Evolutionary conservation across 805 yeast species (phyloP), one percentile per base, ranked within the genome.

Genomic region (Metschnikowia gruessii): DNA sequence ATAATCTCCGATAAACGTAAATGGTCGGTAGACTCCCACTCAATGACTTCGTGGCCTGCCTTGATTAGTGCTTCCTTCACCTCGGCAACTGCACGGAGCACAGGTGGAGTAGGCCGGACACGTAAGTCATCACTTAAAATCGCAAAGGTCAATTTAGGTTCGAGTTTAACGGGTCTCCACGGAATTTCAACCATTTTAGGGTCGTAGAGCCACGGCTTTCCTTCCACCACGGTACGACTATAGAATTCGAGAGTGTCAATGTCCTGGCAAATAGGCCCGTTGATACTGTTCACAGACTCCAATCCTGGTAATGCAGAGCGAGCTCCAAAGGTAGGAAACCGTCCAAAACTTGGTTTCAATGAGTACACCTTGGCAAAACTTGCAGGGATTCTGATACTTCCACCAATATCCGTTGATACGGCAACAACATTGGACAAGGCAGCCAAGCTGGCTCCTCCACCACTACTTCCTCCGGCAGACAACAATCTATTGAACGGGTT

Each of bases 391-490:
- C 82, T 64, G 30, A 78, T 65, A 13, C 74, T 64, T 11, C 83
- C 82, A 24, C 81, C 82, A 43, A 77, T 73, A 53, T 79, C 83
- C 12, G 77, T 70, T 13, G 84, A 84, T 38, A 81, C 58, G 17
- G 85, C 84, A 29, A 77, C 42, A 7, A 71, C 67, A n/a, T 78
- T 68, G 4, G 80, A 80, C 45, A 72, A 50, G 1, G 71, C 72
- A 9, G 75, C 54, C 22, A 79, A 56, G 9, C 80, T 77, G 6
- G 76, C 79, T 40, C 77, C 82, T 37, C 82, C 82, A 7, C 81
- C 81, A 12, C 79, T 72, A 9, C 79, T 74, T 0, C 83, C 82
- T 36, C 81, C 81, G 18, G 77, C 61, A n/a, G 76, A 66, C 43
- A 75, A 54, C 17, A 59, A 56, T 33, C 72, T 56, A 52, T 74